phyloP scores from a whole-genome alignment of 108 stramenopile species.

The Seminavis robusta region DNA sequence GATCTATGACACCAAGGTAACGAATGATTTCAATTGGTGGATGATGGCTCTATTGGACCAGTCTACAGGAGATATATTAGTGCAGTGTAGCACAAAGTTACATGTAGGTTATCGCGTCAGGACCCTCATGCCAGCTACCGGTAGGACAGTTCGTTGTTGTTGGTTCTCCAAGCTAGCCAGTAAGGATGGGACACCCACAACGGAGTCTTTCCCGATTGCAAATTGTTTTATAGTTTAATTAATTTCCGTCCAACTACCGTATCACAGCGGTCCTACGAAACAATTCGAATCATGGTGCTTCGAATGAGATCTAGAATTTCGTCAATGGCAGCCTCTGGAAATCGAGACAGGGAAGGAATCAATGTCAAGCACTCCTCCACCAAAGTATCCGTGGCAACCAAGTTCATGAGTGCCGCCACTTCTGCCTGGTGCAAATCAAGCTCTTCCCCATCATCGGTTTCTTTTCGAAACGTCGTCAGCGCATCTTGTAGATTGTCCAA shows the following conservation, averaged over 20 bases:
- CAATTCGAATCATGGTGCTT: slow-evolving; percentile 86
- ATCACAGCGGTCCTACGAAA: slow-evolving; percentile 52
- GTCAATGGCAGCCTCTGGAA: slow-evolving; percentile 86
- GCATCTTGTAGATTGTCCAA: slow-evolving; percentile 86
- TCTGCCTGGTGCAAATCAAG: slow-evolving; percentile 80
- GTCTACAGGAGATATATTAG: too few relatives aligned
- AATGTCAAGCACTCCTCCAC: slow-evolving; percentile 81
- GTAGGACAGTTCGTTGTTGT: too few relatives aligned
- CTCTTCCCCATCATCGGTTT: slow-evolving; percentile 83
- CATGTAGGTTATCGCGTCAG: too few relatives aligned
- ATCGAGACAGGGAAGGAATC: slow-evolving; percentile 72
- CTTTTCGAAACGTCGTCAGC: slow-evolving; percentile 81
- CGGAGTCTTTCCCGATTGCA: too few relatives aligned
- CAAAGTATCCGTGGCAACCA: slow-evolving; percentile 79
- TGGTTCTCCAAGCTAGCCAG: too few relatives aligned
- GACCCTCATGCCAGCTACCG: too few relatives aligned
- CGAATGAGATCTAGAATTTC: slow-evolving; percentile 88
- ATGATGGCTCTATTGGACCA: too few relatives aligned
- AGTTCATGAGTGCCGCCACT: slow-evolving; percentile 87
- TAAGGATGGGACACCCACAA: too few relatives aligned
- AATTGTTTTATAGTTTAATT: not conserved
- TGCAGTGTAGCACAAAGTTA: too few relatives aligned
- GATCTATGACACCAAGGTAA: too few relatives aligned
- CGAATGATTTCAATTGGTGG: too few relatives aligned
- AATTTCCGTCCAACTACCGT: not conserved